Conservation (phyloP, 1,139 yeast species). For the Nadsonia starkeyi-henricii region DNA sequence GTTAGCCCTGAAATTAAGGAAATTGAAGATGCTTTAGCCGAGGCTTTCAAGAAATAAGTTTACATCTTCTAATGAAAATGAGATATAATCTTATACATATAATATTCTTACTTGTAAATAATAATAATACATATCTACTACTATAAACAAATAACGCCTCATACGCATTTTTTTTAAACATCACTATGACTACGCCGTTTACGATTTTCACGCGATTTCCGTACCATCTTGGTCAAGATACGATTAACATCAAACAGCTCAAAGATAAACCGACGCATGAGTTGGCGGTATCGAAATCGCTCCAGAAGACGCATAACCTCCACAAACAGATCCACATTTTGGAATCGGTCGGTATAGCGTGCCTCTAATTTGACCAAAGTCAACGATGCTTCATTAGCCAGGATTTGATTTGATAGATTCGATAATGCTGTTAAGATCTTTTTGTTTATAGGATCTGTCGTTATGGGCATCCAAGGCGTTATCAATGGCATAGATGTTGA, state of each 20-base stretch:
- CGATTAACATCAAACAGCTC: constrained; percentile 49
- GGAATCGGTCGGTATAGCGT: constrained; percentile 42
- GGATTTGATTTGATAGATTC: constrained; percentile 48
- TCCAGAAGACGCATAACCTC: constrained; percentile 52
- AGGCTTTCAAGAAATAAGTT: constrained; percentile 11
- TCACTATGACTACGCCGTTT: constrained; percentile 3
- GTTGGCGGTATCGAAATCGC: constrained; percentile 49
- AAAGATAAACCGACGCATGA: constrained; percentile 52
- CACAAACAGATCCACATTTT: constrained; percentile 40
- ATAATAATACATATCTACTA: background rate
- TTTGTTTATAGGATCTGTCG: constrained; percentile 29
- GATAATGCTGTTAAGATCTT: constrained; percentile 43
- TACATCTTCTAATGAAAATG: constrained; percentile 1
- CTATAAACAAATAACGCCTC: too few relatives aligned
- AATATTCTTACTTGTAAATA: background rate
- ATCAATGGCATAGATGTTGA: constrained; percentile 1
- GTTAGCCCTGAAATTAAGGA: constrained; percentile 53
- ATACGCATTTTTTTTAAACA: background rate
- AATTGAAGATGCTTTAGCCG: constrained; percentile 35
- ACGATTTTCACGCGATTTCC: constrained; percentile 2
- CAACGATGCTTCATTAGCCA: constrained; percentile 50
- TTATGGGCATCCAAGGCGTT: constrained; percentile 1
- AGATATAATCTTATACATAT: background rate
- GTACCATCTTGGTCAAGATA: constrained; percentile 35
- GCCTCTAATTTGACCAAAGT: constrained; percentile 45